phyloP scores from a whole-genome alignment of 257 asterid species.

The Verbena officinalis region DNA sequence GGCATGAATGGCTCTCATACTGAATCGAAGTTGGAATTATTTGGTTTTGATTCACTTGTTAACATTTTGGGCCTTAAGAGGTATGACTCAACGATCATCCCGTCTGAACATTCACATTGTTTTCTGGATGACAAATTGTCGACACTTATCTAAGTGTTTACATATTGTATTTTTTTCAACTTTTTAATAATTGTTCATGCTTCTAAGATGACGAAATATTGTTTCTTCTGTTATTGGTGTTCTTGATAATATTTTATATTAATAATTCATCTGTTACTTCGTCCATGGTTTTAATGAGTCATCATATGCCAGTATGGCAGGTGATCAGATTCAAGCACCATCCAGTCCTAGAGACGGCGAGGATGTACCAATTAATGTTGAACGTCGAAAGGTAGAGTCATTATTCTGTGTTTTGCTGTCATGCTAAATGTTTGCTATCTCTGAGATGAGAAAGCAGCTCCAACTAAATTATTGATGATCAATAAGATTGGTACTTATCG shows the following conservation, averaged over 20 bases:
- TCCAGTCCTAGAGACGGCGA: conserved; percentile 95
- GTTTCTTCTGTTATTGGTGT: conserved; percentile 13
- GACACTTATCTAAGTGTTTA: conserved; percentile 14
- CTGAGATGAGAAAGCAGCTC: conserved; percentile 13
- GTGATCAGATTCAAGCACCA: conserved; percentile 86
- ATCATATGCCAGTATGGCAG: conserved; percentile 79
- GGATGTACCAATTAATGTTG: conserved; percentile 55
- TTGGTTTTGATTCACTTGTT: conserved; percentile 97
- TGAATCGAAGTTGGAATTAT: conserved; percentile 91
- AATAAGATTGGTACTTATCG: background rate
- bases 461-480: conserved; percentile 8
- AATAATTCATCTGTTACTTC: conserved; percentile 6
- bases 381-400: conserved; percentile 68
- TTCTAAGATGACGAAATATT: conserved; percentile 6
- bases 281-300: conserved; percentile 33
- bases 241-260: conserved; percentile 17
- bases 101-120: conserved; percentile 8
- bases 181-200: background rate
- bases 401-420: no score
- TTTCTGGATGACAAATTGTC: background rate
- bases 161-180: background rate
- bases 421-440: conserved; percentile 15
- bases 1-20: conserved; percentile 59
- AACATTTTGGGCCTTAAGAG: conserved; percentile 96
- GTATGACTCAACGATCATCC: conserved; percentile 37